phyloP scores from a whole-genome alignment of 768 basidiomycete genomes.

The Cystobasidium ongulense region DNA sequence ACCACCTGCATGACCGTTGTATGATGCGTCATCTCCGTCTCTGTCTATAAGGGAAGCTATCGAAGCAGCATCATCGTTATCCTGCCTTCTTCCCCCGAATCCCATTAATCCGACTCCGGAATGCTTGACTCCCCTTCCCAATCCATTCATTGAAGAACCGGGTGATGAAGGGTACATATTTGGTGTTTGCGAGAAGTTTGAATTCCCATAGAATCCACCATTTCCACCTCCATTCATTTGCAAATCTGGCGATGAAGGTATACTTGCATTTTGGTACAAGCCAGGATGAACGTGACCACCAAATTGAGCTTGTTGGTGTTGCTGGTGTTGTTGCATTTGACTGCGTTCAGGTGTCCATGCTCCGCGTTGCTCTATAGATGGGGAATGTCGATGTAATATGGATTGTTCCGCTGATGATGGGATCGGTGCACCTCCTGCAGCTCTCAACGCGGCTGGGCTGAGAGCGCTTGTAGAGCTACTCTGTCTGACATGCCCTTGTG shows the following conservation, averaged over 20 bases:
- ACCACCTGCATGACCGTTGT: background rate
- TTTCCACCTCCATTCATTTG: background rate
- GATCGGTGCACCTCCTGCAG: background rate
- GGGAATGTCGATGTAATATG: background rate
- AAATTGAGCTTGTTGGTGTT: background rate
- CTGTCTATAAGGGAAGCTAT: background rate
- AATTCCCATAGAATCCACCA: background rate
- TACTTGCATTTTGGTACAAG: background rate
- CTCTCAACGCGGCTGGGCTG: background rate
- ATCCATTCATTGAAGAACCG: background rate
- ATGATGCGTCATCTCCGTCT: background rate
- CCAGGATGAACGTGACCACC: background rate
- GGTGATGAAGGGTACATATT: background rate
- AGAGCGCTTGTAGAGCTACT: background rate
- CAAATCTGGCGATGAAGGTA: background rate
- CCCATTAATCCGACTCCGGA: background rate
- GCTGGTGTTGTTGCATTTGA: background rate
- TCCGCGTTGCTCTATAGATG: background rate
- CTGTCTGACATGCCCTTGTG: background rate
- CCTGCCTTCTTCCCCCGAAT: background rate
- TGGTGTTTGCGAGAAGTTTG: background rate
- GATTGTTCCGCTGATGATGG: background rate
- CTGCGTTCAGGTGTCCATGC: background rate
- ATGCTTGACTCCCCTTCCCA: background rate
- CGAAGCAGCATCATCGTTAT: slow-evolving; percentile 2